Conservation (phyloP, 139 green algal species). For the Auxenochlorella pyrenoidosa region DNA sequence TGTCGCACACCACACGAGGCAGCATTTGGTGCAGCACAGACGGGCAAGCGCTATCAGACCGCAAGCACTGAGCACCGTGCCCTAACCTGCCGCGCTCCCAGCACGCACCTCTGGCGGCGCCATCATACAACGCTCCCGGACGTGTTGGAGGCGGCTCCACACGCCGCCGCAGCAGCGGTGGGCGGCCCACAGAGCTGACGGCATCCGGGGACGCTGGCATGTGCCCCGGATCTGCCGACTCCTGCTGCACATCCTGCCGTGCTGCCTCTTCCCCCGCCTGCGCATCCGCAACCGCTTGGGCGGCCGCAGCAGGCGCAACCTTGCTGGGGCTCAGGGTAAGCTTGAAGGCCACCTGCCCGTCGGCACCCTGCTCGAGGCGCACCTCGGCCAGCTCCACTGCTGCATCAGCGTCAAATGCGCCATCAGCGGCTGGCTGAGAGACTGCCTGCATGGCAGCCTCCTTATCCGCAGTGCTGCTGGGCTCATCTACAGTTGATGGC, state of each 20-base stretch:
- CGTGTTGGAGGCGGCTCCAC: not conserved
- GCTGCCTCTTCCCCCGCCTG: not conserved
- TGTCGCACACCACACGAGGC: too few relatives aligned
- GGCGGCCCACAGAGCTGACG: not conserved
- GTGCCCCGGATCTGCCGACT: conserved; percentile 18
- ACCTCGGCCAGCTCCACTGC: conserved; percentile 18
- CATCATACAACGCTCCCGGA: conserved; percentile 27
- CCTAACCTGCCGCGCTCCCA: not conserved
- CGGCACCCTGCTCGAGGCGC: conserved; percentile 13
- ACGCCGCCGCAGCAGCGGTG: not conserved
- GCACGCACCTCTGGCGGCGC: conserved; percentile 22
- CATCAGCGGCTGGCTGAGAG: not conserved
- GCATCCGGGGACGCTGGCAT: conserved; percentile 15
- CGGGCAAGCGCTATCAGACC: not conserved
- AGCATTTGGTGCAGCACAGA: not conserved
- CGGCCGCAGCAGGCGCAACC: not conserved
- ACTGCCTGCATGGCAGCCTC: not conserved
- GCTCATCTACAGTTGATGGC: not conserved
- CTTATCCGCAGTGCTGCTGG: not conserved
- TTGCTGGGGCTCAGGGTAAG: conserved; percentile 31
- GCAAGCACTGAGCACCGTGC: not conserved
- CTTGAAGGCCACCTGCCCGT: conserved; percentile 24
- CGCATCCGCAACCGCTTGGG: too few relatives aligned
- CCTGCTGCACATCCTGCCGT: not conserved
- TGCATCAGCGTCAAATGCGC: not conserved